Evolutionary conservation across 305 asterid species (phyloP).

Genomic region (Fraxinus sp.): DNA sequence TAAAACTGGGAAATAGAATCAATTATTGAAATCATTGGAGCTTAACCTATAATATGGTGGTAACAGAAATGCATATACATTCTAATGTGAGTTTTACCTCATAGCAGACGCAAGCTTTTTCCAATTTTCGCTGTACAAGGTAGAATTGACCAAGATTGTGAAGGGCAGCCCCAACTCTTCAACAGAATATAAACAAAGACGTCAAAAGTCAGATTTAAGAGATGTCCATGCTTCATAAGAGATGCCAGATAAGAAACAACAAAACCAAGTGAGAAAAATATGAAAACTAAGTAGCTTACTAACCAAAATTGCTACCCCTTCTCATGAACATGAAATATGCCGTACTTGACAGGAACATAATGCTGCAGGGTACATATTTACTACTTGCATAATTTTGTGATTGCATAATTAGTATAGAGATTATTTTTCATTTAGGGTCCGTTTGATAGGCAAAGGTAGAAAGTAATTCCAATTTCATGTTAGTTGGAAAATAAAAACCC

Average conservation of each 20-base stretch:
- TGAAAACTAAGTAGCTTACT: not conserved
- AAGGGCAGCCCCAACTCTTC: conserved; percentile 93
- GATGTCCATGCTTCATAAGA: conserved; percentile 18
- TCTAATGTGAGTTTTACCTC: conserved; percentile 53
- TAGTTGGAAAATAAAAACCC: no score
- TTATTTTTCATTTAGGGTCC: not conserved
- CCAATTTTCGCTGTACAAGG: conserved; percentile 59
- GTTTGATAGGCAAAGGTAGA: no score
- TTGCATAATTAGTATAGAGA: not conserved
- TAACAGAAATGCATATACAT: conserved; percentile 1
- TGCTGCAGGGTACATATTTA: not conserved
- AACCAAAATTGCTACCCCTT: not conserved
- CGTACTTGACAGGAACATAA: not conserved
- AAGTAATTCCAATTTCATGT: no score
- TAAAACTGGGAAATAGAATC: conserved; percentile 12
- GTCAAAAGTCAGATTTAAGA: conserved; percentile 1
- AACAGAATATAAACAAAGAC: conserved; percentile 20
- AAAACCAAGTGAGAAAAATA: conserved; percentile 2
- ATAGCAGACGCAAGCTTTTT: conserved; percentile 71
- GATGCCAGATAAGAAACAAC: conserved; percentile 11
- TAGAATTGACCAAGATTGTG: conserved; percentile 93
- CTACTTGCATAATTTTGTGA: not conserved
- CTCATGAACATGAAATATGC: not conserved
- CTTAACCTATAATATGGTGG: conserved; percentile 21
- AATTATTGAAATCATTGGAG: conserved; percentile 18